A percentile compares a stretch with the other conserved stretches of the same genome.
Conservation (phyloP, 2,329 filamentous ascomycete species). For the Ceratocystis smalleyi region DNA sequence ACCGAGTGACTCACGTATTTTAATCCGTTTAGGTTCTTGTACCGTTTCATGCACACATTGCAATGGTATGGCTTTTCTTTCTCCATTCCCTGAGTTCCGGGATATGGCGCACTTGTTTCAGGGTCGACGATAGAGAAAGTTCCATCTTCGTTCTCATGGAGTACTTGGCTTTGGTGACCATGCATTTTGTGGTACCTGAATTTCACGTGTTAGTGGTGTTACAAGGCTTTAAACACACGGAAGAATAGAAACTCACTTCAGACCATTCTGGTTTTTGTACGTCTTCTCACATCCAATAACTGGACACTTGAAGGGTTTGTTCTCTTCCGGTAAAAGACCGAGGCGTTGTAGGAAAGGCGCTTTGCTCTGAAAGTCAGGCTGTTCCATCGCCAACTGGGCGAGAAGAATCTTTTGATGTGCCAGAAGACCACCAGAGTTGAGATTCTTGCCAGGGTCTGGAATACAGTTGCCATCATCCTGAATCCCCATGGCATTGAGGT, state of each 20-base stretch:
- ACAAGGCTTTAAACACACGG: not conserved
- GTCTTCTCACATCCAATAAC: constrained; percentile 98
- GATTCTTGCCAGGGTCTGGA: constrained; percentile 83
- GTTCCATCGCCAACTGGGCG: constrained; percentile 58
- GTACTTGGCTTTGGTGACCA: constrained; percentile 88
- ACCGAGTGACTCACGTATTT: constrained; percentile 56
- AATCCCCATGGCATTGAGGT: constrained; percentile 11
- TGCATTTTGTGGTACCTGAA: constrained; percentile 58
- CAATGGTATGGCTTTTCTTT: constrained; percentile 99
- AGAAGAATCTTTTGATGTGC: constrained; percentile 52
- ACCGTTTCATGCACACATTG: constrained; percentile 91
- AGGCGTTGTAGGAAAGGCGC: constrained; percentile 39
- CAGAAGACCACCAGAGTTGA: constrained; percentile 26
- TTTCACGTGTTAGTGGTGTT: not conserved
- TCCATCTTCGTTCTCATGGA: constrained; percentile 91
- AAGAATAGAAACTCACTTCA: constrained; percentile 53
- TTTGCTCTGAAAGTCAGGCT: constrained; percentile 56
- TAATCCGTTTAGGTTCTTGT: constrained; percentile 96
- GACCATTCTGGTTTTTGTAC: constrained; percentile 97
- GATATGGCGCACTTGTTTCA: constrained; percentile 83
- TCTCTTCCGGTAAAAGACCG: constrained; percentile 63
- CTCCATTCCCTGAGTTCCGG: constrained; percentile 96
- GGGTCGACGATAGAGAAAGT: constrained; percentile 98
- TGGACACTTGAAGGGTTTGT: constrained; percentile 94
- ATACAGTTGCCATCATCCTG: constrained; percentile 46